Conservation (phyloP, 805 yeast species). For the Kregervanrija pseudodelftensis region DNA sequence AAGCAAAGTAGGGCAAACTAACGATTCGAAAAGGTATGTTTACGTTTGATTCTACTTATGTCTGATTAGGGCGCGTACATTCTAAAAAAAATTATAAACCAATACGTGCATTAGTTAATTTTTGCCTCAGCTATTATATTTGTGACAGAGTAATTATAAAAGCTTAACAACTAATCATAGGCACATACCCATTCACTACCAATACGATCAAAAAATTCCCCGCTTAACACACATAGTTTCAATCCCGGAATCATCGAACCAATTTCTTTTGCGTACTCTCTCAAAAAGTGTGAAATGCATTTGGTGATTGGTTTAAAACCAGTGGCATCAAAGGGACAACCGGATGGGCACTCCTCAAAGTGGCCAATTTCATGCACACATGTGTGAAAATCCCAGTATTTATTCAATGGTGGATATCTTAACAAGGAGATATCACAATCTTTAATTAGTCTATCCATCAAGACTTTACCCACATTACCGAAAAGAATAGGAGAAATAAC, state of each 20-base stretch:
- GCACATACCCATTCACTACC: constrained; percentile 14
- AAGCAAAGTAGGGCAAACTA: too few relatives aligned
- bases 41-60: too few relatives aligned
- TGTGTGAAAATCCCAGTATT: constrained; percentile 41
- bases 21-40: too few relatives aligned
- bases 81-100: too few relatives aligned
- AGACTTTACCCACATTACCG: constrained; percentile 41
- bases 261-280: constrained; percentile 33
- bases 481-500: constrained; percentile 52
- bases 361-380: constrained; percentile 35
- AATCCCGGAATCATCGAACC: constrained; percentile 29
- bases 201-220: constrained; percentile 31
- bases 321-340: constrained; percentile 38
- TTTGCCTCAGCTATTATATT: too few relatives aligned
- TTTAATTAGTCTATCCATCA: constrained; percentile 29
- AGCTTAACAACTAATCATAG: too few relatives aligned
- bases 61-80: too few relatives aligned
- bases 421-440: constrained; percentile 20
- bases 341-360: constrained; percentile 23
- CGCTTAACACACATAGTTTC: constrained; percentile 30
- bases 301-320: constrained; percentile 34
- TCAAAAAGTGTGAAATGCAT: constrained; percentile 41
- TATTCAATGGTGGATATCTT: constrained; percentile 26
- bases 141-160: too few relatives aligned
- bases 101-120: too few relatives aligned